These are phyloP conservation scores for Glaciozyma antarctica DNA, from an alignment of 768 basidiomycete species.

Conservation along the genomic window DNA sequence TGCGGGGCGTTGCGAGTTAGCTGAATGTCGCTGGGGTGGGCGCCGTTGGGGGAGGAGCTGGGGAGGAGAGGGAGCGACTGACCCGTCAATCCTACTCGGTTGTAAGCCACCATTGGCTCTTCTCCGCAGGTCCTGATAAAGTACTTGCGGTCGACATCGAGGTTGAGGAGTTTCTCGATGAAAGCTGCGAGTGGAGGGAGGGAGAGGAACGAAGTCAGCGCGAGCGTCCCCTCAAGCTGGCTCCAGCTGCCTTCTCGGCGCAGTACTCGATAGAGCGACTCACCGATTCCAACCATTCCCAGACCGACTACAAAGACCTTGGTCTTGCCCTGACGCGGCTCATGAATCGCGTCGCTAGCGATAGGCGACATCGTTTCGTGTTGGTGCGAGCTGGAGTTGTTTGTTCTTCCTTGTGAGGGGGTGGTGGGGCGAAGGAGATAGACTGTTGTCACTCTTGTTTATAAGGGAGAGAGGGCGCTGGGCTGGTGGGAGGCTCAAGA, in stretches of 20 bases:
- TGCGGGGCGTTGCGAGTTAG: slow-evolving; percentile 40
- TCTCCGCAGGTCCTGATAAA: slow-evolving; percentile 56
- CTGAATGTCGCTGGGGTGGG: background rate
- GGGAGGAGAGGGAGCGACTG: slow-evolving; percentile 50
- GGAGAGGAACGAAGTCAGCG: background rate
- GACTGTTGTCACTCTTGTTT: too few species aligned
- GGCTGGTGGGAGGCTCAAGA: too few species aligned
- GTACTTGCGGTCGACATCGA: slow-evolving; percentile 49
- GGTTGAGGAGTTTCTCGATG: slow-evolving; percentile 58
- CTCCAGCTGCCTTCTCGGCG: background rate
- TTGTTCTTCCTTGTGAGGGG: too few species aligned
- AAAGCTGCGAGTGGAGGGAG: slow-evolving; percentile 42
- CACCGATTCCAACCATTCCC: slow-evolving; percentile 3
- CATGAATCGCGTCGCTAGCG: background rate
- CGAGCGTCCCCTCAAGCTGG: background rate
- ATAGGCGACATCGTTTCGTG: background rate
- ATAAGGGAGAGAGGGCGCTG: too few species aligned
- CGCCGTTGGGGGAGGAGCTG: background rate
- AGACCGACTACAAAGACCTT: slow-evolving; percentile 1
- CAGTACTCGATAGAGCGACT: background rate
- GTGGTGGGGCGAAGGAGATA: too few species aligned
- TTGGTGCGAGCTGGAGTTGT: too few species aligned
- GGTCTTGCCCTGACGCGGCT: background rate
- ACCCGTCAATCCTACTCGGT: slow-evolving; percentile 41
- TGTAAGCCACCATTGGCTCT: slow-evolving; percentile 41